A percentile compares a stretch with the other conserved stretches of the same genome.
phyloP scores from a whole-genome alignment of 208 protist species.

The Endotrypanum monterogeii region DNA sequence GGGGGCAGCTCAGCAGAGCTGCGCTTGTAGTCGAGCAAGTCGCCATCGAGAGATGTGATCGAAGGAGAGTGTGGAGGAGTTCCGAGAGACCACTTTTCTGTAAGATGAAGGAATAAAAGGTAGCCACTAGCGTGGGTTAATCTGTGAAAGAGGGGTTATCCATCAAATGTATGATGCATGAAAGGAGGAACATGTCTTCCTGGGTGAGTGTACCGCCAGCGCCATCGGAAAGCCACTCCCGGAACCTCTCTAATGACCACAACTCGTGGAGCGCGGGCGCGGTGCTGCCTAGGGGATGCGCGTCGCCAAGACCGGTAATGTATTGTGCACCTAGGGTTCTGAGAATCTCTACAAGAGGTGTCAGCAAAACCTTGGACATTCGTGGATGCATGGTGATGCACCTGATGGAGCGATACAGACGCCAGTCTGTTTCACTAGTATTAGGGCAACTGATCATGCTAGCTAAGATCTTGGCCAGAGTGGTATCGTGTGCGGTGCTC shows the following conservation, averaged over 20 bases:
- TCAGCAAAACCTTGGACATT: not conserved
- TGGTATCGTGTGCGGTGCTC: not conserved
- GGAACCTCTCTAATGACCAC: not conserved
- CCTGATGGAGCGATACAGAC: not conserved
- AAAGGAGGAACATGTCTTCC: not conserved
- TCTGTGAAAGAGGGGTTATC: not conserved
- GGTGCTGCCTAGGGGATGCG: not conserved
- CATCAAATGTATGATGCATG: not conserved
- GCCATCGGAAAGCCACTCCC: slow-evolving; percentile 5
- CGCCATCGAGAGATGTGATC: too few relatives aligned
- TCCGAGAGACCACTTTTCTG: not conserved
- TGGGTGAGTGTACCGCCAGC: not conserved
- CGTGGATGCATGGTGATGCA: slow-evolving; percentile 4
- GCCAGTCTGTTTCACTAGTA: not conserved
- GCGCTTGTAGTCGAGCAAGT: too few relatives aligned
- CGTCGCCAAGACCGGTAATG: not conserved
- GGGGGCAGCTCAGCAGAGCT: too few relatives aligned
- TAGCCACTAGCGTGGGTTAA: too few relatives aligned
- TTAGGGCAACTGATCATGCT: not conserved
- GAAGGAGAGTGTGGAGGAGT: not conserved
- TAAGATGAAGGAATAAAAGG: not conserved
- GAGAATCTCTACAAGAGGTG: slow-evolving; percentile 2
- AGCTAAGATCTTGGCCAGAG: not conserved
- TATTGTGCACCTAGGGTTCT: not conserved
- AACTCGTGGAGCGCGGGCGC: not conserved